Evolutionary conservation across 768 basidiomycete species (phyloP), one percentile per base, ranked within the genome.

Genomic region (Boletus rubescentipes): DNA sequence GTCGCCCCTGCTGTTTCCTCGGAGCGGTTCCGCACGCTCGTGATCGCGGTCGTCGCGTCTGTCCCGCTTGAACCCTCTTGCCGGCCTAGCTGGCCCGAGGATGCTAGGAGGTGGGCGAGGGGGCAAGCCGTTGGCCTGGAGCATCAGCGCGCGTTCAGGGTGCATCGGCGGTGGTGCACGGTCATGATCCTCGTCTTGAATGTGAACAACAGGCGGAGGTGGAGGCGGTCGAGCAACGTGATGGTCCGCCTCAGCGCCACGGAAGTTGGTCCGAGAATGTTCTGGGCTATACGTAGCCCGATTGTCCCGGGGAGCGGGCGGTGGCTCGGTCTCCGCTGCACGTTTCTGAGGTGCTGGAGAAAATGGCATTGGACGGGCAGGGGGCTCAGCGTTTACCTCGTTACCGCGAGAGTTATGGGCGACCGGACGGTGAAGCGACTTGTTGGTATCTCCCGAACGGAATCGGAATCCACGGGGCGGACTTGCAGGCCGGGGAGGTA

Each of bases 131-230:
- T 66, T 66, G 20, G 9, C 54, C 31, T 72, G 71, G 8, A 71
- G 51, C 56, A 70, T 55, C 6, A 66, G 54, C 16, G 65, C 71
- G 5, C 71, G 69, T 26, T 70, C 69, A 4, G 67, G 71, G 42
- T 72, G 69, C 54, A 70, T 69, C 6, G 50, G 39, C 1, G 48
- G 67, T 9, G 53, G 51, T 20, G 44, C 59, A 23, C 55, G 62
- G 4, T 56, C 53, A 21, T 18, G 54, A 2, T 48, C 57, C 11
- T 58, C 57, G 3, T 57, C 59, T 41, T 37, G 56, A 26, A 26
- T 6, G 9, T n/a, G n/a, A n/a, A 48, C 37, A 0, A 44, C 34
- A 1, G 44, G 18, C 0, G 34, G 39, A 5, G 37, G 45, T 4
- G 49, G 54, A 0, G 54, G 53, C 5, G 55, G 60, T 30, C 49